These are phyloP conservation scores for Globisporangium splendens DNA, from an alignment of 352 stramenopile species.

Conservation along the genomic window DNA sequence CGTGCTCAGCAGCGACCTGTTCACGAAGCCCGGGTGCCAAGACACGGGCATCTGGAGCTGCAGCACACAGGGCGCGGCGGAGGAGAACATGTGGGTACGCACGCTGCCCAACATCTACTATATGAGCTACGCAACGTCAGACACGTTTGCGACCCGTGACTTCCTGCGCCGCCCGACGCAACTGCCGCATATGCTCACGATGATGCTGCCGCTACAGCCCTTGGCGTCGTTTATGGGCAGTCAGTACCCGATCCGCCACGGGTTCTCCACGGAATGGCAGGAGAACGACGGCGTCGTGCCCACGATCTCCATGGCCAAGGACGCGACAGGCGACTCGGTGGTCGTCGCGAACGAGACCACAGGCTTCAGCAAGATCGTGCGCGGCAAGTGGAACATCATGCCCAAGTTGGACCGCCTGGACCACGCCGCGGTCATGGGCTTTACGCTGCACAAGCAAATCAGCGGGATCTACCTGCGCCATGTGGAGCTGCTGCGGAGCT, in stretches of 20 bases:
- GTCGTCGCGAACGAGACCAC: neutral
- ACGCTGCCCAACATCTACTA: constrained; percentile 34
- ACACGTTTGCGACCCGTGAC: constrained; percentile 19
- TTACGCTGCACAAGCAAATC: constrained; percentile 21
- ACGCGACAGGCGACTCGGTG: constrained; percentile 10
- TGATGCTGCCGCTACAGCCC: constrained; percentile 18
- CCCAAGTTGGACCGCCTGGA: constrained; percentile 18
- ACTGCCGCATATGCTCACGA: constrained; percentile 21
- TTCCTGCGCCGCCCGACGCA: constrained; percentile 21
- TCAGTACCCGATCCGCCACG: constrained; percentile 22
- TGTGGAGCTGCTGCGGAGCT: constrained; percentile 11
- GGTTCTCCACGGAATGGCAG: constrained; percentile 26
- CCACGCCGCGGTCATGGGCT: constrained; percentile 23
- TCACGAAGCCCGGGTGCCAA: constrained; percentile 23
- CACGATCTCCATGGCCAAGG: constrained; percentile 14
- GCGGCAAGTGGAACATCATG: constrained; percentile 25
- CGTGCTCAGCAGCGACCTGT: constrained; percentile 29
- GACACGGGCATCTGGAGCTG: constrained; percentile 26
- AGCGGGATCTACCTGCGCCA: constrained; percentile 18
- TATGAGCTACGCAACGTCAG: constrained; percentile 26
- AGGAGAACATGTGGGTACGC: constrained; percentile 34
- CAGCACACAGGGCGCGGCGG: constrained; percentile 22
- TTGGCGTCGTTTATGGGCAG: constrained; percentile 19
- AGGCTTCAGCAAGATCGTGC: constrained; percentile 4
- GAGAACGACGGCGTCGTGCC: constrained; percentile 29